Evolutionary conservation across 805 yeast species (phyloP), one percentile per base, ranked within the genome.

Genomic region (Wickerhamomyces chambardii): DNA sequence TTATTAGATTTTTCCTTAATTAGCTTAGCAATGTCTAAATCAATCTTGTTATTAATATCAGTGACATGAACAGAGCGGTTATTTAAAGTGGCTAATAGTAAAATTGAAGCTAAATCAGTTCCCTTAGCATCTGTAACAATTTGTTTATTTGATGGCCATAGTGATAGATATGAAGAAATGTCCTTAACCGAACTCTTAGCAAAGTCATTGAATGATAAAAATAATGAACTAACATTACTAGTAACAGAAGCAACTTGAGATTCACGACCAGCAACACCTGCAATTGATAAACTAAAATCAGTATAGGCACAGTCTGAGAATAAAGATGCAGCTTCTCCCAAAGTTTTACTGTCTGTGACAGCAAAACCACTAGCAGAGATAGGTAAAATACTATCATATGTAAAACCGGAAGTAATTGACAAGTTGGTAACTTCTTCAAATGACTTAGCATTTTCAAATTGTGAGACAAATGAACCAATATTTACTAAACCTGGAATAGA

Each of bases 101-200:
- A 66, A 31, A 89, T 81, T 4, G 95, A 84, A n/a, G 97, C 97
- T 52, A 90, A 68, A 51, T 86, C 90, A 28, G 96, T 84, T 18
- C 90, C 79, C 56, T 75, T 78, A 33, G 97, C 96, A 61, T 90
- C 97, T 29, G 96, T 86, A 44, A 89, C 71, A 41, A 90, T 81
- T 40, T 92, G 90, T 64, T 86, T 87, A 50, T 61, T 61, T 34
- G 70, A 67, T 35, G 95, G 95, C 96, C 97, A 89, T 26, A 75
- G 64, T 43, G 79, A 76, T 50, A 87, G 77, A 48, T 84, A 94
- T 22, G 81, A 69, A 19, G 95, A 75, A 30, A 86, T 80, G 25
- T 82, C 70, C n/a, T 89, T 70, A 31, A 89, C 84, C 51, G 79
- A 80, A 38, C 52, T 50, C 50, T 71, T 70, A 36, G 75, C 68